Base-by-base conservation (phyloP, 2,329 filamentous ascomycete genomes). In the Metarhizium guizhouense region DNA sequence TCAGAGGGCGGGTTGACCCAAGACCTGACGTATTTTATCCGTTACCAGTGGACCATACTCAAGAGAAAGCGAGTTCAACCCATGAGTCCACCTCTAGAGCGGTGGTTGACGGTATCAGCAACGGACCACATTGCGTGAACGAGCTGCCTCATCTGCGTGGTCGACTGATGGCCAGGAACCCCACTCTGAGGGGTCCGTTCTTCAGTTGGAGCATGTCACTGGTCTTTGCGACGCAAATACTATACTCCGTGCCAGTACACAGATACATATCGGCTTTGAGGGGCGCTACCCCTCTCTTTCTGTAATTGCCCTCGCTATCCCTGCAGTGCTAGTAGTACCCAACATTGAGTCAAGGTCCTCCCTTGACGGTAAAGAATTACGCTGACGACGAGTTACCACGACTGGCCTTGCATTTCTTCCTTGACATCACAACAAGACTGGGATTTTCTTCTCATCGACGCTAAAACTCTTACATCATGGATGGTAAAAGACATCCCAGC, bases 401-500 rank as follows among this genome's bases (percentile, higher is more conserved):
- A 45, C 16, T 20, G 16, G n/a, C 42, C 42, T 45, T 11, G 11
- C 42, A 13, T 25, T 45, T 20, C 42, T 20, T 11, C 42, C 42
- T 18, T 10, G 8, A 18, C 7, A 45, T 16, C n/a, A 43, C 42
- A 10, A 20, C 18, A 3, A 20, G 6, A 8, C 13, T 16, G 38
- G 38, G 38, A 16, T 5, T 16, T 2, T 40, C 14, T 18, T 20
- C 11, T 16, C 6, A 45, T 43, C 16, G 20, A 7, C n/a, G 7
- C 18, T n/a, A 11, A 48, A 30, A 14, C 6, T 30, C 8, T 48
- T 30, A 38, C 40, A 54, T 7, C 25, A 54, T 49, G 93, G 93
- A 96, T 74, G 88, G 89, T 68, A 89, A 95, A 72, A 81, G 88
- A 67, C 90, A 96, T 67, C 92, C 93, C 56, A 95, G 88, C 76